Conservation (phyloP, 1,284 basidiomycete genomes). For the Rhodotorula sp. region DNA sequence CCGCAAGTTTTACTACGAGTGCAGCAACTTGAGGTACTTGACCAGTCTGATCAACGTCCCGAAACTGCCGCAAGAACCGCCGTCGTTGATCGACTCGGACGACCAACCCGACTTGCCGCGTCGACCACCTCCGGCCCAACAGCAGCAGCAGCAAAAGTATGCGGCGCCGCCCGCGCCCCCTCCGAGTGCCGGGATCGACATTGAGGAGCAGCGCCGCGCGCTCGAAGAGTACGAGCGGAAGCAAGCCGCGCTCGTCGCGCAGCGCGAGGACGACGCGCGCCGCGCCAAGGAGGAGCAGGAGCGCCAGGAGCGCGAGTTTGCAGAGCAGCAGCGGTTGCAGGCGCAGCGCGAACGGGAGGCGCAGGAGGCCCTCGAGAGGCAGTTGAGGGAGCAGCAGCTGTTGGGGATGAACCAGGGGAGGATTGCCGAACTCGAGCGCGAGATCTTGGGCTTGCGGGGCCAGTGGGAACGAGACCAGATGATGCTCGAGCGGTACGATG, state of each 20-base stretch:
- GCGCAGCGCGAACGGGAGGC: slow-evolving; percentile 83
- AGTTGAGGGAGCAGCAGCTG: slow-evolving; percentile 51
- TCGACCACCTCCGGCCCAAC: slow-evolving; percentile 57
- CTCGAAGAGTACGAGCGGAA: slow-evolving; percentile 97
- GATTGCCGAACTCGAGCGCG: slow-evolving; percentile 80
- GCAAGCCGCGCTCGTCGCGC: slow-evolving; percentile 58
- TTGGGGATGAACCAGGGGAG: slow-evolving; percentile 49
- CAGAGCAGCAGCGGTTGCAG: slow-evolving; percentile 82
- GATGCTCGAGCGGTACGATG: slow-evolving; percentile 95
- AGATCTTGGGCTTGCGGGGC: slow-evolving; percentile 88
- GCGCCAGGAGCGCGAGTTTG: slow-evolving; percentile 84
- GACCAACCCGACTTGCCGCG: slow-evolving; percentile 83
- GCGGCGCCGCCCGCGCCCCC: slow-evolving; percentile 29
- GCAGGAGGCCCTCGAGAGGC: slow-evolving; percentile 76
- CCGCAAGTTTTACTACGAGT: slow-evolving; percentile 96
- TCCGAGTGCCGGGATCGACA: slow-evolving; percentile 58
- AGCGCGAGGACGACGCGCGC: slow-evolving; percentile 80
- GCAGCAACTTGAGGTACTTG: slow-evolving; percentile 92
- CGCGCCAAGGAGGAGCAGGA: slow-evolving; percentile 73
- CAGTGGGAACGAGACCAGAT: slow-evolving; percentile 99
- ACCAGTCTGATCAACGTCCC: slow-evolving; percentile 95
- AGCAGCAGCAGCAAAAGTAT: not conserved
- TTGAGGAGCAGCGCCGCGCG: slow-evolving; percentile 91
- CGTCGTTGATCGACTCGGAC: slow-evolving; percentile 81
- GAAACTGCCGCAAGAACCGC: slow-evolving; percentile 90